These are phyloP conservation scores for Hypoxylon sp. DNA, from an alignment of 2,329 filamentous ascomycete species.

Conservation along the genomic window DNA sequence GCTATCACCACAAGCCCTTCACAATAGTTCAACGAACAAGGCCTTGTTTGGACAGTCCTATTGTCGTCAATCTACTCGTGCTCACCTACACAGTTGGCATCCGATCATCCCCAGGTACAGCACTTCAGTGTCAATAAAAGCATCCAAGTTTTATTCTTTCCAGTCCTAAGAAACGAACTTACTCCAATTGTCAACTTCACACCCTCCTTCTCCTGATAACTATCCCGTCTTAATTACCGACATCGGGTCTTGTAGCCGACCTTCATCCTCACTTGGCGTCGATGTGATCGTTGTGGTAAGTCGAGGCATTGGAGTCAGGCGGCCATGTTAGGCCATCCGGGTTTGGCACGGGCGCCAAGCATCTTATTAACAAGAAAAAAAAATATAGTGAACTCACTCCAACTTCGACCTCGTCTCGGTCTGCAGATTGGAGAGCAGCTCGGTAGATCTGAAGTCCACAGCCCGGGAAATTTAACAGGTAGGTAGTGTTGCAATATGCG, in stretches of 20 bases:
- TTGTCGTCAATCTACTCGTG: background rate
- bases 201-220: background rate
- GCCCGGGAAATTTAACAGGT: constrained; percentile 27
- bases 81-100: background rate
- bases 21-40: background rate
- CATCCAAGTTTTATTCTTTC: background rate
- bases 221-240: constrained; percentile 19
- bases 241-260: constrained; percentile 12
- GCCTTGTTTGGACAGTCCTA: background rate
- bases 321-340: constrained; percentile 20
- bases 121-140: background rate
- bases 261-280: constrained; percentile 7
- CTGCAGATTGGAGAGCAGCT: constrained; percentile 16
- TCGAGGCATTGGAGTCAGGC: constrained; percentile 19
- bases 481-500: constrained; percentile 39
- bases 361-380: too few species aligned
- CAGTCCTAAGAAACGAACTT: background rate
- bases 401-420: constrained; percentile 12
- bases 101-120: background rate
- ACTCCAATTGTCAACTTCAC: background rate
- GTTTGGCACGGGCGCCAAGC: constrained; percentile 27
- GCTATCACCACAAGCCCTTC: background rate
- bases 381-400: constrained; percentile 25
- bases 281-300: constrained; percentile 5
- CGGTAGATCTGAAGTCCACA: constrained; percentile 33